These are phyloP conservation scores for Phaeosphaeria sp. DNA, from an alignment of 2,329 filamentous ascomycete species.

Conservation along the genomic window DNA sequence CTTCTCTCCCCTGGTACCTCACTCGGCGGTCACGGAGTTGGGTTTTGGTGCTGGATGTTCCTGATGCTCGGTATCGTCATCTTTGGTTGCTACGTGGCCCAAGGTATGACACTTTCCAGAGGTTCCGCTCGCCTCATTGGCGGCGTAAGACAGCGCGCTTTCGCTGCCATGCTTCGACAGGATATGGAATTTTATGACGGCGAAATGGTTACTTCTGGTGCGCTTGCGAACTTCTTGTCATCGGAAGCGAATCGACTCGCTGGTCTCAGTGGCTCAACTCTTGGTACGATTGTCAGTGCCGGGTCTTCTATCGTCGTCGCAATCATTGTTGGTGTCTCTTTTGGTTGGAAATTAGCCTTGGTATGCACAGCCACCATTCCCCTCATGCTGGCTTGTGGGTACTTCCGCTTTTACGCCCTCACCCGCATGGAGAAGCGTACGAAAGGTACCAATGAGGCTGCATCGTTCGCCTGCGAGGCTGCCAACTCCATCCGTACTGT, in stretches of 20 bases:
- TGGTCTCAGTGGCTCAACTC: constrained; percentile 84
- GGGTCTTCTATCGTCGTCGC: constrained; percentile 78
- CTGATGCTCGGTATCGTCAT: constrained; percentile 41
- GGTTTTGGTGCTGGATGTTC: constrained; percentile 51
- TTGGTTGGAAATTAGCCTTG: constrained; percentile 88
- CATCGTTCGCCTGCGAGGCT: constrained; percentile 90
- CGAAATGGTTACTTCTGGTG: constrained; percentile 88
- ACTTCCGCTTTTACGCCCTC: constrained; percentile 88
- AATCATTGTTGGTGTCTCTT: constrained; percentile 69
- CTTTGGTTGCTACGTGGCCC: constrained; percentile 34
- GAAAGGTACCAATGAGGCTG: constrained; percentile 79
- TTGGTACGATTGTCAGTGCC: constrained; percentile 85
- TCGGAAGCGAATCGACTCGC: constrained; percentile 88
- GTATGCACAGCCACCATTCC: constrained; percentile 83
- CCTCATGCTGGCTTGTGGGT: constrained; percentile 78
- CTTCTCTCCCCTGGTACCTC: constrained; percentile 64
- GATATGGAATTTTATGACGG: constrained; percentile 92
- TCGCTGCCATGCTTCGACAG: constrained; percentile 80
- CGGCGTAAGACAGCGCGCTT: constrained; percentile 80
- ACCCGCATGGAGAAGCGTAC: constrained; percentile 79
- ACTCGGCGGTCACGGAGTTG: constrained; percentile 72
- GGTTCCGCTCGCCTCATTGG: constrained; percentile 69
- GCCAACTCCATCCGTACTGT: constrained; percentile 94
- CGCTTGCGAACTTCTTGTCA: constrained; percentile 71
- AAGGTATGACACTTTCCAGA: constrained; percentile 64